Percentiles rank a stretch among this genome's conserved stretches.
Evolutionary conservation across 177 flowering plant genomes (phyloP).

Genomic region (Tripterygium wilfordii): DNA sequence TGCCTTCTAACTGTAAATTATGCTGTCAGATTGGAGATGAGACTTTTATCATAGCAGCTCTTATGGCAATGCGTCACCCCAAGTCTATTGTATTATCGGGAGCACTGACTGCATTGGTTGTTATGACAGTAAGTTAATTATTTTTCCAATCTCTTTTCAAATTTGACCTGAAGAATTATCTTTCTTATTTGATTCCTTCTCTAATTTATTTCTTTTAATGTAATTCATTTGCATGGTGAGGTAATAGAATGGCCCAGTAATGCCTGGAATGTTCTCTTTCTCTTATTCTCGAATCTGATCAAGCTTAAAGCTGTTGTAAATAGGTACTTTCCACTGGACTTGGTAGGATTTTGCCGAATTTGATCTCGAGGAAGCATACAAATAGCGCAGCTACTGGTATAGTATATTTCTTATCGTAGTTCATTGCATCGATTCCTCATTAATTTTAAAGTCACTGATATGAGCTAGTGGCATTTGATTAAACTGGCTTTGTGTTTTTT

Average conservation of each 20-base stretch:
- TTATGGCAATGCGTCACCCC: conserved; percentile 99
- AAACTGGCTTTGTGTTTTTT: no score
- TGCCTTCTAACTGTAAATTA: background rate
- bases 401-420: background rate
- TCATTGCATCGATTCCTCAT: no score
- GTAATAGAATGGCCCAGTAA: conserved; percentile 1
- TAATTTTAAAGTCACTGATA: no score
- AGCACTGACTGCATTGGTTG: conserved; percentile 85
- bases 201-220: background rate
- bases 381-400: conserved; percentile 97
- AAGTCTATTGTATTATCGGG: conserved; percentile 94
- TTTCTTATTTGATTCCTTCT: background rate
- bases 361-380: conserved; percentile 98
- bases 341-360: conserved; percentile 96
- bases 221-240: background rate
- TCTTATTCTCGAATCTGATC: background rate
- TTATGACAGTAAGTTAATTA: conserved; percentile 83
- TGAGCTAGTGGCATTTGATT: no score
- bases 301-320: conserved; percentile 10
- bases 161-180: background rate
- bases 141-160: background rate
- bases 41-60: conserved; percentile 97
- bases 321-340: conserved; percentile 97
- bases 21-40: conserved; percentile 92
- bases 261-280: background rate